A percentile compares a stretch with the other conserved stretches of the same genome.
Conservation (phyloP, 768 basidiomycete species). For the Lentinus tigrinus region DNA sequence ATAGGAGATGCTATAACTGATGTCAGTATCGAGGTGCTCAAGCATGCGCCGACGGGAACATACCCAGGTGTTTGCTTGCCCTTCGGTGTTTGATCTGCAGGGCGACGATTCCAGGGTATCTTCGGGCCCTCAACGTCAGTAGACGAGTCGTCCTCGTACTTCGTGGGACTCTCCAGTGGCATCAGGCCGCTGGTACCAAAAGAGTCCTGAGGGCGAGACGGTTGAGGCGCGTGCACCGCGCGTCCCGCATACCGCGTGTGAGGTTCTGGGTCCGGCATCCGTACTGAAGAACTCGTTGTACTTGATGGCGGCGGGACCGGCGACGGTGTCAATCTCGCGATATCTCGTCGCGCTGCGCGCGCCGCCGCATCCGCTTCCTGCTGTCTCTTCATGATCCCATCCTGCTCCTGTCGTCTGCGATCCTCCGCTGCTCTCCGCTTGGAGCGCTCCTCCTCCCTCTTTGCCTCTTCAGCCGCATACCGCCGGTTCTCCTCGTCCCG, state of each 20-base stretch:
- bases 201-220: slow-evolving; percentile 23
- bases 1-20: slow-evolving; percentile 32
- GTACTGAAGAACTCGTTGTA: neutral
- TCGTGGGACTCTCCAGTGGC: slow-evolving; percentile 66
- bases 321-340: slow-evolving; percentile 12
- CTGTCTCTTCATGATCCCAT: slow-evolving; percentile 56
- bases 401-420: slow-evolving; percentile 49
- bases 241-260: slow-evolving; percentile 11
- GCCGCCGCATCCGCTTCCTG: slow-evolving; percentile 42
- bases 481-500: slow-evolving; percentile 32
- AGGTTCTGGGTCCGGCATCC: slow-evolving; percentile 12
- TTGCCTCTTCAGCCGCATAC: slow-evolving; percentile 11
- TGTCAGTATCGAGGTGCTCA: neutral
- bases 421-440: slow-evolving; percentile 24
- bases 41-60: neutral
- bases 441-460: slow-evolving; percentile 21
- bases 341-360: slow-evolving; percentile 25
- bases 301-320: slow-evolving; percentile 4
- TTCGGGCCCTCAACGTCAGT: slow-evolving; percentile 41
- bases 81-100: slow-evolving; percentile 25
- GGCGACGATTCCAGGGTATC: slow-evolving; percentile 10
- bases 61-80: slow-evolving; percentile 21
- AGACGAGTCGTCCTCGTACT: slow-evolving; percentile 47
- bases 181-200: slow-evolving; percentile 31
- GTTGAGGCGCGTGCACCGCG: slow-evolving; percentile 30